Evolutionary conservation across 176 grass and related monocot species (phyloP), one percentile per base, ranked within the genome.

Genomic region (Carex littledalei): DNA sequence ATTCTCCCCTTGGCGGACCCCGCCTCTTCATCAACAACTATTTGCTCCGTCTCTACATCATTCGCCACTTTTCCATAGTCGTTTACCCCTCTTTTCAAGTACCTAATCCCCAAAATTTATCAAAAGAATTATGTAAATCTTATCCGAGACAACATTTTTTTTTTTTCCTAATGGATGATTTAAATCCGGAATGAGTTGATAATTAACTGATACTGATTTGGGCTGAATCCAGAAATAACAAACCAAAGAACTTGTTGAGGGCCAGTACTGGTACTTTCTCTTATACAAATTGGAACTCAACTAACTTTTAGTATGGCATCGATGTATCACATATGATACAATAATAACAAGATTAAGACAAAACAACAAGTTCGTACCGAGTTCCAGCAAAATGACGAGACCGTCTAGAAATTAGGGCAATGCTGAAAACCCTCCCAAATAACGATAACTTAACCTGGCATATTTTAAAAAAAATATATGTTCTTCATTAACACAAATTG

Each of bases 331-430:
- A 67, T 56, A 79, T 84, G 20, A 11, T 24, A 41, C 15, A 39
- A 77, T 22, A 77, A 29, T 77, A 77, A 74, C 70, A 76, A 56
- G 2, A 15, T 53, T 43, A 56, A 8, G 13, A 17, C 79, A 83
- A 71, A 81, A 29, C 24, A 91, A 6, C 80, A 70, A n/a, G 71
- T 88, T 84, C 67, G 1, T 98, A 98, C 96, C 96, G 64, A 84
- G 96, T 98, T 79, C 96, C 96, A 1, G 96, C 96, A 73, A 98
- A 98, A 89, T 98, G 96, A 59, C 96, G 91, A 80, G 96, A 98
- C 80, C 96, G 90, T 89, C 96, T 98, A 56, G 96, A 90, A 74
- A 95, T 87, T 22, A 98, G 87, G 9, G 88, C 52, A 67, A 94
- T 87, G 90, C 85, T 94, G 81, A 98, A 88, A 53, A 92, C 93